Conservation (phyloP, 2,329 filamentous ascomycete genomes). For the Monilinia vaccinii-corymbosi region DNA sequence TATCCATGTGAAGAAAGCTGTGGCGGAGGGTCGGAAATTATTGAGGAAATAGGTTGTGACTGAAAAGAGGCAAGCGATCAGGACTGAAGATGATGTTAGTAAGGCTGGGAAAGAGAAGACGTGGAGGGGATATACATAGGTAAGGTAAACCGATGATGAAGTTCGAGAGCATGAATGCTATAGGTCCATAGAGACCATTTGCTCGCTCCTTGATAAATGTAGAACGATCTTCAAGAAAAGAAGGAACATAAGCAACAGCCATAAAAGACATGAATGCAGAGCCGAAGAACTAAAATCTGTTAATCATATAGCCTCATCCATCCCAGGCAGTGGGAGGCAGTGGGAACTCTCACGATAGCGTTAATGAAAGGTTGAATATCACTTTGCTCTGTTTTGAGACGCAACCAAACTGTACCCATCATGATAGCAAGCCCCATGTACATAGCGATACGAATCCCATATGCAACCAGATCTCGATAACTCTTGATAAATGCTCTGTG, state of each 20-base stretch:
- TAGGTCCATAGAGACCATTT: slow-evolving; percentile 72
- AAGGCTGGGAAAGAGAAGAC: background rate
- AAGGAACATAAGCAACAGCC: slow-evolving; percentile 77
- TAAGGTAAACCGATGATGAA: slow-evolving; percentile 77
- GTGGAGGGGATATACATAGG: slow-evolving; percentile 42
- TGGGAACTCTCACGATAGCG: slow-evolving; percentile 46
- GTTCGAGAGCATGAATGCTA: slow-evolving; percentile 66
- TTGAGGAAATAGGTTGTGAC: slow-evolving; percentile 70
- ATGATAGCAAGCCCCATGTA: slow-evolving; percentile 71
- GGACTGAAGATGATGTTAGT: slow-evolving; percentile 35
- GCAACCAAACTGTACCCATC: slow-evolving; percentile 83
- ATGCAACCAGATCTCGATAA: slow-evolving; percentile 75
- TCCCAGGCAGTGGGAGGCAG: background rate
- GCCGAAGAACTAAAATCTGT: slow-evolving; percentile 47
- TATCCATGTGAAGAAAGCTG: slow-evolving; percentile 67
- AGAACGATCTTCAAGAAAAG: slow-evolving; percentile 69
- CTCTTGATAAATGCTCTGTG: slow-evolving; percentile 77
- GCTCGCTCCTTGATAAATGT: slow-evolving; percentile 68
- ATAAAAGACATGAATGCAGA: slow-evolving; percentile 72
- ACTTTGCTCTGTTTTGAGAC: slow-evolving; percentile 56
- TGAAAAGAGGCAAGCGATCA: slow-evolving; percentile 69
- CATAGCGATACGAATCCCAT: slow-evolving; percentile 76
- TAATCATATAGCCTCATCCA: background rate
- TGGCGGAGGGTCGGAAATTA: slow-evolving; percentile 58
- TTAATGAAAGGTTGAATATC: slow-evolving; percentile 78